These are phyloP conservation scores for Teunomyces tritomae DNA, from an alignment of 805 yeast genomes.

Conservation along the genomic window DNA sequence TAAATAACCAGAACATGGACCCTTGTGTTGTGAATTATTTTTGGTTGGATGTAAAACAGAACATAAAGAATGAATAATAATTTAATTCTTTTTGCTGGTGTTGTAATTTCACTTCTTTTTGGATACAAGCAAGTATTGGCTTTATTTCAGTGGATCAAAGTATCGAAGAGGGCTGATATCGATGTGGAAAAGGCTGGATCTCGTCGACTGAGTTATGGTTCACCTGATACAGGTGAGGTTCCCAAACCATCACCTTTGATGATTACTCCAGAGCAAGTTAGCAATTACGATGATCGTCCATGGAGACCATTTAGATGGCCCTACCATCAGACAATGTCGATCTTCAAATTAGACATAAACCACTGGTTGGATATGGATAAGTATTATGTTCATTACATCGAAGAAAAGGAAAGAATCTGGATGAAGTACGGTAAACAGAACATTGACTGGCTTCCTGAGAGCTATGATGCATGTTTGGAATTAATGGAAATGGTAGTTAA, in stretches of 20 bases:
- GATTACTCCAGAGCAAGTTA: conserved; percentile 66
- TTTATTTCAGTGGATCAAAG: neutral
- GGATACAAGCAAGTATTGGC: neutral
- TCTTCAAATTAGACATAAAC: conserved; percentile 65
- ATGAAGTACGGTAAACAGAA: conserved; percentile 58
- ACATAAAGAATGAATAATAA: neutral
- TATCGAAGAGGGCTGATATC: neutral
- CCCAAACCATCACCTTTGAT: conserved; percentile 56
- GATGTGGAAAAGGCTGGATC: conserved; percentile 11
- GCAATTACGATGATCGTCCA: conserved; percentile 67
- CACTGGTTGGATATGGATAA: conserved; percentile 83
- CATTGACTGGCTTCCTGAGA: conserved; percentile 65
- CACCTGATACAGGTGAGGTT: conserved; percentile 8
- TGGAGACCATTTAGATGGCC: conserved; percentile 85
- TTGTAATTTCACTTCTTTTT: neutral
- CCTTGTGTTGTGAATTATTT: neutral
- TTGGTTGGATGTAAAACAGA: neutral
- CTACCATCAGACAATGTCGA: conserved; percentile 76
- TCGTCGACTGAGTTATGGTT: conserved; percentile 8
- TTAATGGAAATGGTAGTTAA: conserved; percentile 60
- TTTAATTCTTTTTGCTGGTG: neutral
- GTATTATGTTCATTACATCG: conserved; percentile 63
- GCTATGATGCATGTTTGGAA: conserved; percentile 59
- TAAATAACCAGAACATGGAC: neutral
- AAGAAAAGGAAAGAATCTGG: conserved; percentile 59